phyloP scores from a whole-genome alignment of 257 asterid genomes.

The Ilex aquifolium region DNA sequence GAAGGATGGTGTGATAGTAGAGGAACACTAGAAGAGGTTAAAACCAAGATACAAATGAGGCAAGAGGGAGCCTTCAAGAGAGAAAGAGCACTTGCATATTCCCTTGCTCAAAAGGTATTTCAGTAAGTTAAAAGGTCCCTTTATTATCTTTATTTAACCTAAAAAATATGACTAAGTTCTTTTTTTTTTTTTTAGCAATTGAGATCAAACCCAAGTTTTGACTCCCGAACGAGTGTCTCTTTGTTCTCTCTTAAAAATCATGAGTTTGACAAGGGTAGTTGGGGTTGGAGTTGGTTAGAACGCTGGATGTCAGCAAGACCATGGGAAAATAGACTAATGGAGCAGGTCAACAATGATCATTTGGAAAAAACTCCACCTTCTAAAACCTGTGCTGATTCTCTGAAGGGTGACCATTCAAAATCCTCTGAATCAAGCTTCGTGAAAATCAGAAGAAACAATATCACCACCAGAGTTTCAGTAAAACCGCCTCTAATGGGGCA shows the following conservation, averaged over 20 bases:
- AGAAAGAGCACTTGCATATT: slow-evolving; percentile 85
- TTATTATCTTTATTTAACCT: neutral
- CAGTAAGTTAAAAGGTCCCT: neutral
- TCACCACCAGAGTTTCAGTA: slow-evolving; percentile 62
- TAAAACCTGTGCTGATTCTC: slow-evolving; percentile 17
- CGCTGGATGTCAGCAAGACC: slow-evolving; percentile 98
- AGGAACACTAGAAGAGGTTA: slow-evolving; percentile 72
- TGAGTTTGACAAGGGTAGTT: slow-evolving; percentile 46
- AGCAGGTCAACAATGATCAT: slow-evolving; percentile 28
- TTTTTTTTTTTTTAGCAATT: slow-evolving; percentile 31
- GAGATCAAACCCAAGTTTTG: slow-evolving; percentile 44
- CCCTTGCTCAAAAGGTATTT: slow-evolving; percentile 74
- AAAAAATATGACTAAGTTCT: neutral
- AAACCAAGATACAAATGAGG: slow-evolving; percentile 80
- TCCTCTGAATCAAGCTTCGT: slow-evolving; percentile 42
- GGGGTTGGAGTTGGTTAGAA: slow-evolving; percentile 96
- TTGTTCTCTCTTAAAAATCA: slow-evolving; percentile 34
- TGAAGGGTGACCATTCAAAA: slow-evolving; percentile 25
- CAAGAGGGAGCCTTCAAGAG: slow-evolving; percentile 85
- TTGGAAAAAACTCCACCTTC: slow-evolving; percentile 41
- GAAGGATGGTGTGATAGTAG: slow-evolving; percentile 93
- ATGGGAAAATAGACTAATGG: slow-evolving; percentile 89
- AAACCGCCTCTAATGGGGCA: slow-evolving; percentile 47
- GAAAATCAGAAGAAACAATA: slow-evolving; percentile 58
- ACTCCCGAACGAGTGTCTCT: slow-evolving; percentile 29